phyloP scores from a whole-genome alignment of 371 early-diverging fungal species.

The Saksenaea vasiformis region DNA sequence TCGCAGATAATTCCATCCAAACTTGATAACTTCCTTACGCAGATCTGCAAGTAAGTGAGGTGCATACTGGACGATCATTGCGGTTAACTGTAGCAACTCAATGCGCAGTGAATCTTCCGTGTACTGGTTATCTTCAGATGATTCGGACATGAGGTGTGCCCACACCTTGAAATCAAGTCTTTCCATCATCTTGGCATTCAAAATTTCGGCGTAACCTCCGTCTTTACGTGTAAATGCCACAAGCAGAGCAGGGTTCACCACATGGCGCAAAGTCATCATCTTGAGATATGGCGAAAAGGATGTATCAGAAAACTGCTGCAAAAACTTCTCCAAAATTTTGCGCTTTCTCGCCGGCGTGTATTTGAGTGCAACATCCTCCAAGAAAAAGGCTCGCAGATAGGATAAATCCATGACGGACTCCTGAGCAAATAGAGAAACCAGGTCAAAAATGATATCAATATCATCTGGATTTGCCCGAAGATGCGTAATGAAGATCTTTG shows the following conservation, averaged over 20 bases:
- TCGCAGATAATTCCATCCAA: conserved; percentile 90
- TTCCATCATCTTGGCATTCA: conserved; percentile 69
- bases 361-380: conserved; percentile 66
- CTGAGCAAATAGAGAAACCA: conserved; percentile 75
- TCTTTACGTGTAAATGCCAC: conserved; percentile 56
- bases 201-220: conserved; percentile 53
- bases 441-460: conserved; percentile 72
- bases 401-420: conserved; percentile 73
- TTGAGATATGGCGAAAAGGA: conserved; percentile 53
- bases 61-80: conserved; percentile 84
- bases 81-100: conserved; percentile 90
- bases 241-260: conserved; percentile 82
- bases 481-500: conserved; percentile 75
- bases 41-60: conserved; percentile 75
- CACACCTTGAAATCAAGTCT: conserved; percentile 72
- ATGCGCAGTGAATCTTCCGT: conserved; percentile 79
- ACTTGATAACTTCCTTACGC: conserved; percentile 93
- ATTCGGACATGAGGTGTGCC: conserved; percentile 63
- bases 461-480: conserved; percentile 63
- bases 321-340: conserved; percentile 67
- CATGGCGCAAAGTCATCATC: conserved; percentile 68
- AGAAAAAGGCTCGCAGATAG: conserved; percentile 72
- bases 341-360: conserved; percentile 62
- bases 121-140: conserved; percentile 53
- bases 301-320: conserved; percentile 58